phyloP scores from a whole-genome alignment of 371 early-diverging fungal species.

The Catenaria anguillulae region DNA sequence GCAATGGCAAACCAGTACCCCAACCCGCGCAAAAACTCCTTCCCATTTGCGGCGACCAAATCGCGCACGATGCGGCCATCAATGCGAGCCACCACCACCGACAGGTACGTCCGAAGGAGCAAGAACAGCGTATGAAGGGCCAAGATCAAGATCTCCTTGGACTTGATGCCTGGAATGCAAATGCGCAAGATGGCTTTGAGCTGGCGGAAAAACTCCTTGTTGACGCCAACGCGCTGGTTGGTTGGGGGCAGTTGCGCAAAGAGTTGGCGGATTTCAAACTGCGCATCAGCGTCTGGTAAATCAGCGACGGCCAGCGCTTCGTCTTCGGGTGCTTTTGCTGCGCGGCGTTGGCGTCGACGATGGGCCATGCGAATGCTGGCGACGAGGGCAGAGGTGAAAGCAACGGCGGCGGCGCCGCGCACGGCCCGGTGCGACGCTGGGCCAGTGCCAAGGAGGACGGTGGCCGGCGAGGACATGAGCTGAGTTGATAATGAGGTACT shows the following conservation, averaged over 20 bases:
- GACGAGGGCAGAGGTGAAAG: no score
- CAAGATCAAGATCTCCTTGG: conserved; percentile 65
- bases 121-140: conserved; percentile 71
- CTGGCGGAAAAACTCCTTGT: conserved; percentile 51
- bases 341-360: no score
- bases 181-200: conserved; percentile 49
- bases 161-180: conserved; percentile 49
- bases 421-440: no score
- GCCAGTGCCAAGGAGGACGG: no score
- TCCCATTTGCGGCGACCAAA: conserved; percentile 39
- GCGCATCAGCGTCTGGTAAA: neutral
- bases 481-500: no score
- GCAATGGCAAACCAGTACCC: conserved; percentile 91
- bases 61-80: conserved; percentile 7
- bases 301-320: neutral
- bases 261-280: neutral
- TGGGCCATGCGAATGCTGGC: no score
- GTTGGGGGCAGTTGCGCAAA: neutral
- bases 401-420: no score
- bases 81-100: conserved; percentile 44
- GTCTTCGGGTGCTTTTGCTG: no score
- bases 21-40: conserved; percentile 45
- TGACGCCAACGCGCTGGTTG: conserved; percentile 31
- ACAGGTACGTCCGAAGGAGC: conserved; percentile 75
- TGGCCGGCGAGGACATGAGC: no score